These are phyloP conservation scores for Rhodotorula kratochvilovae DNA, from an alignment of 768 basidiomycete genomes.

Conservation along the genomic window DNA sequence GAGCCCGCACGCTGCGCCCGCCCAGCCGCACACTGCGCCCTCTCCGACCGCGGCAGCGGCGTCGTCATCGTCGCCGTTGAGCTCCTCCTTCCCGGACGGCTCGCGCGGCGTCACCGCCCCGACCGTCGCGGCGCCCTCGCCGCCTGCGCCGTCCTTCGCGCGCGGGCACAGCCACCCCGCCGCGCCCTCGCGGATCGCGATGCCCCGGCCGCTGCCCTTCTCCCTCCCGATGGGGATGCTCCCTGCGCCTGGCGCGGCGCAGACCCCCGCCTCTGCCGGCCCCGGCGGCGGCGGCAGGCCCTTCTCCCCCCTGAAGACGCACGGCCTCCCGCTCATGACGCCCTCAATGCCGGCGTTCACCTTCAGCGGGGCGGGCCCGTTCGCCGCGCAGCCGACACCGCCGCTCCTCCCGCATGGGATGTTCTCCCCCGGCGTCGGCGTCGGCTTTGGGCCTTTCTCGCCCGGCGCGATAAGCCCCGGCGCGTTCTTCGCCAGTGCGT, in stretches of 20 bases:
- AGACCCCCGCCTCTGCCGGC: neutral
- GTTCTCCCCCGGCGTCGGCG: slow-evolving; percentile 58
- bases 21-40: neutral
- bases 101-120: neutral
- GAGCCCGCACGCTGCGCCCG: too few relatives aligned
- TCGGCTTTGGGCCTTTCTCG: slow-evolving; percentile 36
- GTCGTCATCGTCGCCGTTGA: too few relatives aligned
- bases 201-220: slow-evolving; percentile 48
- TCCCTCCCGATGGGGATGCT: neutral
- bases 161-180: slow-evolving; percentile 24
- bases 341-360: slow-evolving; percentile 95
- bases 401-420: slow-evolving; percentile 49
- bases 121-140: neutral
- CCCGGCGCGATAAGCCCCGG: neutral
- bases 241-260: too few relatives aligned
- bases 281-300: neutral
- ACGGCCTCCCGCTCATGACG: slow-evolving; percentile 86
- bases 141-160: neutral
- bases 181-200: slow-evolving; percentile 47
- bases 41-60: neutral
- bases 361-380: slow-evolving; percentile 56
- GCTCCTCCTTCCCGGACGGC: neutral
- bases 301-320: slow-evolving; percentile 42
- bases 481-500: neutral
- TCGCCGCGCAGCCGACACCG: slow-evolving; percentile 48